Evolutionary conservation across 257 asterid genomes (phyloP), one percentile per base, ranked within the genome.

Genomic region (Solanum pinnatisectum): DNA sequence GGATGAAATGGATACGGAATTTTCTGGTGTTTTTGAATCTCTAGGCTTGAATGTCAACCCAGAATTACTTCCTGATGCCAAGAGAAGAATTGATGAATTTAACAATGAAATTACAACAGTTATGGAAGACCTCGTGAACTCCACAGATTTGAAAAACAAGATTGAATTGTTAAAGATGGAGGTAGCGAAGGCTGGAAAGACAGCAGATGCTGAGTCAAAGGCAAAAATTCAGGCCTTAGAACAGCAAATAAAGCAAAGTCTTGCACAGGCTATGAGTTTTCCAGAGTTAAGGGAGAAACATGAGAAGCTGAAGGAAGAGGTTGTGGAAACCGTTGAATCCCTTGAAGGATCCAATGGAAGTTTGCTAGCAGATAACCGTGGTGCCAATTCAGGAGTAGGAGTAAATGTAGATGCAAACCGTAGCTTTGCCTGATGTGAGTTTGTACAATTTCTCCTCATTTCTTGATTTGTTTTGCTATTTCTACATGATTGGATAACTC

Each of bases 101-200:
- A 89, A 92, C 76, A 91, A 91, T 77, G 94, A 96, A 90, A 90
- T 92, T 86, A 72, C 59, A 6, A 88, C 84, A 90, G 73, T 92
- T 42, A 92, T 94, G 89, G 96, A 93, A 39, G 91, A 94, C 78
- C 92, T 84, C 18, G 89, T 92, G 56, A 87, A 49, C 86, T 92
- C 98, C 22, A 89, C 95, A 8, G 96, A 92, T 86, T 87, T 96
- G 95, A 95, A 93, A 90, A 91, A 89, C 49, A 95, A 89, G 91
- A 92, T 94, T 59, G 98, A 96, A 88, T 87, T 90, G 91, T 90
- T 96, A 71, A 94, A 93, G 89, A 12, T 86, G 33, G 95, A 92
- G 90, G 92, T 91, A 46, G 93, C 79, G 12, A 94, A 92, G 88
- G 93, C 92, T 59, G 98, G 95, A 76, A 90, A 89, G 89, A 82